Evolutionary conservation across 1,139 yeast species (phyloP), one percentile per base, ranked within the genome.

Genomic region (Petasospora fabianii): DNA sequence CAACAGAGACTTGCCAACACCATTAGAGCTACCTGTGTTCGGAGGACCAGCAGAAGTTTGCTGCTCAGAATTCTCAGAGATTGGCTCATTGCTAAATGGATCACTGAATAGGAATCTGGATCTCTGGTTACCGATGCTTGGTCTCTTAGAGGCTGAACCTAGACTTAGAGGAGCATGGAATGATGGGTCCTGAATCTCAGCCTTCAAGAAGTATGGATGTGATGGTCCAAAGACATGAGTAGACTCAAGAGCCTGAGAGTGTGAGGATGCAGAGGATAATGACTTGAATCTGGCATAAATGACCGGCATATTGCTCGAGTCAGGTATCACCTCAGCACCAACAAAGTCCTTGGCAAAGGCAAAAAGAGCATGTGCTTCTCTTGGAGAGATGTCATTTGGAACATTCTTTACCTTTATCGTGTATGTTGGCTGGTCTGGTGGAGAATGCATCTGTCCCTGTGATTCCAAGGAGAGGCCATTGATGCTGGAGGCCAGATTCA

Each of bases 351-450:
- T 69, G 15, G 95, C 95, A 50, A 90, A 70, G 7, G 96, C 75
- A 58, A 90, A 90, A 24, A 90, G 70, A 26, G 85, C 69, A 30
- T 77, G 71, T 15, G 92, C 83, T 60, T 90, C 97, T 55, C 96
- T 77, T 24, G 71, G 59, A 4, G 90, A 64, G 32, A 88, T 65
- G 58, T 88, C 95, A 9, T 68, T 58, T 2, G 97, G 97, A 17
- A 87, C 61, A 54, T 83, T 82, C 44, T 68, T 68, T 30, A 82
- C 46, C 39, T 53, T 58, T 30, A 65, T 42, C 16, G 60, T 47
- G 36, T 56, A 63, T 3, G 37, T 30, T 20, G 35, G 32, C 34
- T 36, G 43, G 33, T 58, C 55, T 39, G 46, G 41, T 42, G 44
- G 32, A 43, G 48, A 39, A 9, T 47, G 47, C 16, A 39, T 46